phyloP scores from a whole-genome alignment of 768 basidiomycete genomes.

The Tricholoma sp. region DNA sequence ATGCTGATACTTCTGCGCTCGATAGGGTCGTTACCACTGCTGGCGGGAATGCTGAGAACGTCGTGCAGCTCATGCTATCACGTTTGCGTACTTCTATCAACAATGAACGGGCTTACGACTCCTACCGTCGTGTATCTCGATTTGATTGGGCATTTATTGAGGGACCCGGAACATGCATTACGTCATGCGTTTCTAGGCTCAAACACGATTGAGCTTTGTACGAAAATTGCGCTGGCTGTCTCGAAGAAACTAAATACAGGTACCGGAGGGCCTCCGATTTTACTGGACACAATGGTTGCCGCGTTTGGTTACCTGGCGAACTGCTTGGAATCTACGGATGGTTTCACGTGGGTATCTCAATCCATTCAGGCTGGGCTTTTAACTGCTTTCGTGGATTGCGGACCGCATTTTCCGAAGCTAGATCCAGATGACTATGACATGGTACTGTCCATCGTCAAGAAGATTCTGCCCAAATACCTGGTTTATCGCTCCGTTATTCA shows the following conservation, averaged over 20 bases:
- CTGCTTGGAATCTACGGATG: constrained; percentile 31
- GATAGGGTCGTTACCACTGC: constrained; percentile 24
- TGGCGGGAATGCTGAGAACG: constrained; percentile 20
- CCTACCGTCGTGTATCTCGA: constrained; percentile 22
- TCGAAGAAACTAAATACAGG: constrained; percentile 16
- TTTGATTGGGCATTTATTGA: constrained; percentile 26
- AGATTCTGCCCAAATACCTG: constrained; percentile 29
- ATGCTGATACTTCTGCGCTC: constrained; percentile 14
- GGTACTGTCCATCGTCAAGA: constrained; percentile 20
- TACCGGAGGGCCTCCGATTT: constrained; percentile 5
- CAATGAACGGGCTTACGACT: constrained; percentile 12
- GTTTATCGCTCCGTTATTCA: constrained; percentile 32
- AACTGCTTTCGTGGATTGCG: constrained; percentile 22
- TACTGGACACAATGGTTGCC: constrained; percentile 22
- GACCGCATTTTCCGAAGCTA: constrained; percentile 20
- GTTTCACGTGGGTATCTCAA: constrained; percentile 31
- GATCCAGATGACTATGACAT: constrained; percentile 25
- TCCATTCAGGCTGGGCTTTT: constrained; percentile 27
- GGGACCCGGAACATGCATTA: constrained; percentile 21
- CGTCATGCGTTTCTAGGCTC: constrained; percentile 27
- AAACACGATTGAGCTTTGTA: constrained; percentile 23
- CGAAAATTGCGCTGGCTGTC: constrained; percentile 26
- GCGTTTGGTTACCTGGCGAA: constrained; percentile 28
- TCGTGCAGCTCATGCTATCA: constrained; percentile 24
- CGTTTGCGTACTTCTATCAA: constrained; percentile 21